Percentiles rank a stretch among this genome's conserved stretches.
Evolutionary conservation across 345 rosid genomes (phyloP).

Genomic region (Lumnitzera littorea): DNA sequence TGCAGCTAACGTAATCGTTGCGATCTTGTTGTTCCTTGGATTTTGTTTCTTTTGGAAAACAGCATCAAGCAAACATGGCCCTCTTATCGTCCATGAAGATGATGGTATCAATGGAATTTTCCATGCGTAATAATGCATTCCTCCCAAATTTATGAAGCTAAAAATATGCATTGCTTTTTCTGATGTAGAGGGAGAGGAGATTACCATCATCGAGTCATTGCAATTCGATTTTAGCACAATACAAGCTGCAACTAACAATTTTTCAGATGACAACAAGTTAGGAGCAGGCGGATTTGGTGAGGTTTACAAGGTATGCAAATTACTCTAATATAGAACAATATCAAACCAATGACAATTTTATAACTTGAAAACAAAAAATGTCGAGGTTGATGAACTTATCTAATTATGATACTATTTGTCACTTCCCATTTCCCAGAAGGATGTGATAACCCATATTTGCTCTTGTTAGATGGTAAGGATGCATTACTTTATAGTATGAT

Average conservation of each 20-base stretch:
- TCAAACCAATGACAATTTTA: too few relatives aligned
- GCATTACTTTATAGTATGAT: too few relatives aligned
- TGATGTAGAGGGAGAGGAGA: slow-evolving; percentile 11
- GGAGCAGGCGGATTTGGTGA: slow-evolving; percentile 74
- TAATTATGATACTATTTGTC: slow-evolving; percentile 14
- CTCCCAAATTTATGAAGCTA: too few relatives aligned
- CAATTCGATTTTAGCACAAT: slow-evolving; percentile 18
- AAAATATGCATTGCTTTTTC: slow-evolving; percentile 11
- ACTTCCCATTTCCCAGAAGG: neutral
- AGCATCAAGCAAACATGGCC: too few relatives aligned
- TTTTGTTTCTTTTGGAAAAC: too few relatives aligned
- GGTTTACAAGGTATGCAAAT: slow-evolving; percentile 41
- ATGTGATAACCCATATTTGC: too few relatives aligned
- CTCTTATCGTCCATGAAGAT: too few relatives aligned
- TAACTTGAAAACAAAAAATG: neutral
- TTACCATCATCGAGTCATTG: slow-evolving; percentile 7
- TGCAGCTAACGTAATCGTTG: too few relatives aligned
- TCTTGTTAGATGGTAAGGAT: too few relatives aligned
- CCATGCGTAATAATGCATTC: too few relatives aligned
- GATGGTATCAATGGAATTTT: slow-evolving; percentile 5
- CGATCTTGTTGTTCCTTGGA: too few relatives aligned
- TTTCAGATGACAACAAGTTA: slow-evolving; percentile 41
- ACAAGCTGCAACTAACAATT: slow-evolving; percentile 36
- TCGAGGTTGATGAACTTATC: slow-evolving; percentile 11
- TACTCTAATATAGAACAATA: too few relatives aligned